Percentiles rank a stretch among this genome's conserved stretches.
phyloP scores from a whole-genome alignment of 2,329 filamentous ascomycete species.

The Colletotrichum acutatum region DNA sequence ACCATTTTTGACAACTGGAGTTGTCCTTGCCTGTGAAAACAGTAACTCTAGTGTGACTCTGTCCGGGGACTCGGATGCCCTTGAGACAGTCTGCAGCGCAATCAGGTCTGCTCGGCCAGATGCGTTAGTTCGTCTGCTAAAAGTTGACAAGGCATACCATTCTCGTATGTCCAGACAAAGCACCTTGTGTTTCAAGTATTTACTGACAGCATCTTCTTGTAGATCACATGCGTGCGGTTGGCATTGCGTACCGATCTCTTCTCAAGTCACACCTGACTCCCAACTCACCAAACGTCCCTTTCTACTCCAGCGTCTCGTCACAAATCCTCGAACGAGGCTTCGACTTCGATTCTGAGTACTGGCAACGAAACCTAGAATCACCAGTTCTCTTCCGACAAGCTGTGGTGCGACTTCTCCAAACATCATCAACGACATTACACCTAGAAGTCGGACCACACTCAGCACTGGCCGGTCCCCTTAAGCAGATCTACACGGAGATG shows the following conservation, averaged over 20 bases:
- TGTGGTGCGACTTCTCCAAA: constrained; percentile 26
- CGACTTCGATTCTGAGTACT: constrained; percentile 26
- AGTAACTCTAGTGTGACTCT: constrained; percentile 43
- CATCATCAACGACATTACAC: constrained; percentile 37
- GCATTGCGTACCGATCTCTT: constrained; percentile 20
- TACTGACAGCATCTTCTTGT: neutral
- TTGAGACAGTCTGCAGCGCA: constrained; percentile 39
- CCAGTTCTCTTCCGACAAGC: constrained; percentile 33
- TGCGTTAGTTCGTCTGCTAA: neutral
- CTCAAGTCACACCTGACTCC: constrained; percentile 1
- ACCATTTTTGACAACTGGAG: neutral
- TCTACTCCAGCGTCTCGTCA: constrained; percentile 23
- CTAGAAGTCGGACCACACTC: constrained; percentile 36
- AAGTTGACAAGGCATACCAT: constrained; percentile 24
- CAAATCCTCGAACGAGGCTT: neutral
- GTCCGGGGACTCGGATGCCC: constrained; percentile 35
- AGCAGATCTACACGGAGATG: constrained; percentile 57
- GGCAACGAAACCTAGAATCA: constrained; percentile 35
- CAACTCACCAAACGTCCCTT: neutral
- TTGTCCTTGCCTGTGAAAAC: constrained; percentile 34
- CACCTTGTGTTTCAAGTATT: neutral
- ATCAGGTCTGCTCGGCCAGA: constrained; percentile 39
- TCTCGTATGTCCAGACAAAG: neutral
- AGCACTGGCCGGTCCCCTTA: constrained; percentile 26
- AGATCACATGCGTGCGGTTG: constrained; percentile 33